Evolutionary conservation across 306 rosid species (phyloP), one percentile per base, ranked within the genome.

Genomic region (Vigna nakashimae): DNA sequence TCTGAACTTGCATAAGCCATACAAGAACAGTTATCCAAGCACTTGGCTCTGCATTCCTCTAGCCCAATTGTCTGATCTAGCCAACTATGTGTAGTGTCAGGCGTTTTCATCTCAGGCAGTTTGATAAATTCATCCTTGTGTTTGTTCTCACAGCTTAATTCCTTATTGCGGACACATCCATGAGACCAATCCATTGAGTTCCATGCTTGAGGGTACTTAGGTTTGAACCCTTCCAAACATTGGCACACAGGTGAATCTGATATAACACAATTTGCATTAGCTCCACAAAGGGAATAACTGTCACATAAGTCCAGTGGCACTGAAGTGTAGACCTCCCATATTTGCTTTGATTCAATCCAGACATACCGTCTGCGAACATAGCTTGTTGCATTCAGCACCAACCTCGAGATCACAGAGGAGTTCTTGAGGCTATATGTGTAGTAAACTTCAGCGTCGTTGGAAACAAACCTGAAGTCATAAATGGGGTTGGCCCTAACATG

Each of bases 31-130:
- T 84, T 84, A 8, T 65, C 66, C 77, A 77, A 66, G 32, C 88
- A 84, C 67, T 22, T 80, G 1, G 48, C 57, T 73, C 69, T 72
- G 71, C 88, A 84, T 66, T 84, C 82, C 28, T 50, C 69, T 32
- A 84, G 56, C 38, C 79, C 79, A 74, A 80, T 80, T 59, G 74
- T 79, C 45, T 40, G 52, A 66, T 89, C 73, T 3, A 87, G 68
- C 98, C 91, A 92, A 75, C 81, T 64, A 60, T 78, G 49, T 13
- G 75, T 77, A 22, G 96, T 86, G 5, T 92, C 96, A 1, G 94
- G 94, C 65, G 82, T 50, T 66, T 92, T 90, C 78, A 89, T 17
- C n/a, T 80, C 79, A 10, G 0, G n/a, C 52, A 79, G 52, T 16
- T 70, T 76, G n/a, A 74, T 9, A 66, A 87, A 87, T 64, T 83